These are phyloP conservation scores for Penicillium sp. DNA, from an alignment of 2,329 filamentous ascomycete genomes.

Conservation along the genomic window DNA sequence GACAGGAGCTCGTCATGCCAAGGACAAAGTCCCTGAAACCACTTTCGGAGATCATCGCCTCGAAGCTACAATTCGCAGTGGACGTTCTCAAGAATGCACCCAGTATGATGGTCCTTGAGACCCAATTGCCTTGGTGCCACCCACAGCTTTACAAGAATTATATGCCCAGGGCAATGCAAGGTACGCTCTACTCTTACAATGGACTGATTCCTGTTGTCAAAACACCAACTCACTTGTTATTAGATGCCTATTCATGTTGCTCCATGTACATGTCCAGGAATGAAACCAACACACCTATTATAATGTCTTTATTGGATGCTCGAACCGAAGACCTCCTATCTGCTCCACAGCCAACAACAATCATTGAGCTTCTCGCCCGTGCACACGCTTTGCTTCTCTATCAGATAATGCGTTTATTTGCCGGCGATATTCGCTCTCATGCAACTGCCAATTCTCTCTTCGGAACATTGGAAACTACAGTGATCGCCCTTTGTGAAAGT, in stretches of 20 bases:
- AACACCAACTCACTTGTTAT: background rate
- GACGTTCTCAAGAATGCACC: conserved; percentile 51
- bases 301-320: conserved; percentile 55
- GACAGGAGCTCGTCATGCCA: conserved; percentile 11
- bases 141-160: conserved; percentile 53
- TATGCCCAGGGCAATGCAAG: conserved; percentile 59
- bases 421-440: conserved; percentile 53
- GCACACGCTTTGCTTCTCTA: conserved; percentile 57
- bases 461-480: conserved; percentile 29
- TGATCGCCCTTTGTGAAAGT: conserved; percentile 24
- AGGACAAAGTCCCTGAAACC: conserved; percentile 14
- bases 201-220: too few relatives aligned
- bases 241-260: conserved; percentile 59
- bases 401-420: conserved; percentile 56
- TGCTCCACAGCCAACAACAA: conserved; percentile 30
- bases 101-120: conserved; percentile 53
- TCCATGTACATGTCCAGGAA: conserved; percentile 58
- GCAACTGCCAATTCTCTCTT: conserved; percentile 45
- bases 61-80: conserved; percentile 43
- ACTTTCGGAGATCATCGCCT: conserved; percentile 29
- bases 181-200: conserved; percentile 28
- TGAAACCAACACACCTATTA: conserved; percentile 50
- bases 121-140: conserved; percentile 59
- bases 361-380: conserved; percentile 45
- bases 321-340: conserved; percentile 51